These are phyloP conservation scores for Penicillium psychrofluorescens DNA, from an alignment of 495 filamentous ascomycete genomes.

Conservation along the genomic window DNA sequence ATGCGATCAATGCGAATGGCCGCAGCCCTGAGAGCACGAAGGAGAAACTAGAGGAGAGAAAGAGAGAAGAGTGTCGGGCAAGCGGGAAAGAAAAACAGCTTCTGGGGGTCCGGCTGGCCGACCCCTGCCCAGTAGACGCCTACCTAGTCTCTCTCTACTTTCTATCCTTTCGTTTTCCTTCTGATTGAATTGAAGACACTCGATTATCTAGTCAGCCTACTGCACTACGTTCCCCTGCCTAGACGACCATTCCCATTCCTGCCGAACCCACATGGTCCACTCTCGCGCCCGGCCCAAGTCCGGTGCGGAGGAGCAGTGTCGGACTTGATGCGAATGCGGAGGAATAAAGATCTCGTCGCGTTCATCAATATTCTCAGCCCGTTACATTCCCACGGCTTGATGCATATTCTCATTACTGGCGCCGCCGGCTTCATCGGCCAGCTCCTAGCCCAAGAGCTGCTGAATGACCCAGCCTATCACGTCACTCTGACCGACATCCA, in stretches of 20 bases:
- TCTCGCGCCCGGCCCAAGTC: conserved; percentile 25
- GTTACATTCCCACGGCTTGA: conserved; percentile 11
- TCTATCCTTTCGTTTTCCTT: too few species aligned
- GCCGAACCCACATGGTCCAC: conserved; percentile 7
- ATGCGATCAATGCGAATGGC: too few species aligned
- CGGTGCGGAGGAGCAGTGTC: conserved; percentile 25
- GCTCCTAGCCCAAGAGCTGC: conserved; percentile 51
- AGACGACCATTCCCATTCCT: conserved; percentile 4
- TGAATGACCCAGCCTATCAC: conserved; percentile 46
- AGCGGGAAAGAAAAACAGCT: too few species aligned
- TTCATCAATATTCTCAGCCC: not conserved
- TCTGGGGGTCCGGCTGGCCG: too few species aligned
- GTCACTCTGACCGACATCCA: conserved; percentile 56
- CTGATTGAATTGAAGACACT: too few species aligned
- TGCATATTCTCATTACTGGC: conserved; percentile 63
- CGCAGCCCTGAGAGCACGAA: too few species aligned
- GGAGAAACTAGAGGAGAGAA: too few species aligned
- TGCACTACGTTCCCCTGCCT: not conserved
- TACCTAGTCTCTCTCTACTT: too few species aligned
- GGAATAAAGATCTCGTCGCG: conserved; percentile 5
- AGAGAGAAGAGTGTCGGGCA: too few species aligned
- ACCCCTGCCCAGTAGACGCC: too few species aligned
- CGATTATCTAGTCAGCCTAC: not conserved
- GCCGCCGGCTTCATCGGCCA: conserved; percentile 65
- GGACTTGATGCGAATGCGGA: conserved; percentile 40